Evolutionary conservation across 768 basidiomycete genomes (phyloP).

Genomic region (Leccinum sublutescens): DNA sequence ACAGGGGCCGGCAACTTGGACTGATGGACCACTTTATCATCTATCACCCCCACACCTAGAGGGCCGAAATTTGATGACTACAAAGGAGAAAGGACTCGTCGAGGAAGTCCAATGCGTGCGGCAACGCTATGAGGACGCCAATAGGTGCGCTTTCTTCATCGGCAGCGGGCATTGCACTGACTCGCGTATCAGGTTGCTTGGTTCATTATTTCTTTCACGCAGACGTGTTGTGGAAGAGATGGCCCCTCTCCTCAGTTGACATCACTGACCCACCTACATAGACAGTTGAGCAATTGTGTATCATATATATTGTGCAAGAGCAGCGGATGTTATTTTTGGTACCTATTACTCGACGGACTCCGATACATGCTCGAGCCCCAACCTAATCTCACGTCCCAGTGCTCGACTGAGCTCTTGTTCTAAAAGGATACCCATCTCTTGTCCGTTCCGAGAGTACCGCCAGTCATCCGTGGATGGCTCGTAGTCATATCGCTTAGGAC

Average conservation of each 20-base stretch:
- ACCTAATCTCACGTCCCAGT: conserved; percentile 35
- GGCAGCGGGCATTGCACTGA: conserved; percentile 4
- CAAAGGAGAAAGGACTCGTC: conserved; percentile 17
- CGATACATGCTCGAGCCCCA: conserved; percentile 32
- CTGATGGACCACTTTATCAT: conserved; percentile 8
- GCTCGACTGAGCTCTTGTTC: conserved; percentile 61
- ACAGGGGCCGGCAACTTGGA: conserved; percentile 1
- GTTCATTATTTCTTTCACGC: conserved; percentile 64
- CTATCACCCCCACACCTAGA: background rate
- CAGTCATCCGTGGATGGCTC: conserved; percentile 54
- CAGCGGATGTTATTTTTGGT: background rate
- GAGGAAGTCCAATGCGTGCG: conserved; percentile 49
- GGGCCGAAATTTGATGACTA: conserved; percentile 1
- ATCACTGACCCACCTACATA: background rate
- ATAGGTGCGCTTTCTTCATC: conserved; percentile 44
- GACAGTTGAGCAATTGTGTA: conserved; percentile 2
- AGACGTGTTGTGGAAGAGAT: conserved; percentile 34
- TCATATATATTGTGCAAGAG: conserved; percentile 1
- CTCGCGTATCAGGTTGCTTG: conserved; percentile 47
- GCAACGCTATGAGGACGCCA: conserved; percentile 61
- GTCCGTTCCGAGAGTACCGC: conserved; percentile 73
- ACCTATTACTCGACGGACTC: conserved; percentile 17
- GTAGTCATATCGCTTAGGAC: conserved; percentile 92
- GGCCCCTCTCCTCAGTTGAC: conserved; percentile 3
- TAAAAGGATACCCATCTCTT: conserved; percentile 58